phyloP scores from a whole-genome alignment of 2,329 filamentous ascomycete species.

The Xylaria sp. region DNA sequence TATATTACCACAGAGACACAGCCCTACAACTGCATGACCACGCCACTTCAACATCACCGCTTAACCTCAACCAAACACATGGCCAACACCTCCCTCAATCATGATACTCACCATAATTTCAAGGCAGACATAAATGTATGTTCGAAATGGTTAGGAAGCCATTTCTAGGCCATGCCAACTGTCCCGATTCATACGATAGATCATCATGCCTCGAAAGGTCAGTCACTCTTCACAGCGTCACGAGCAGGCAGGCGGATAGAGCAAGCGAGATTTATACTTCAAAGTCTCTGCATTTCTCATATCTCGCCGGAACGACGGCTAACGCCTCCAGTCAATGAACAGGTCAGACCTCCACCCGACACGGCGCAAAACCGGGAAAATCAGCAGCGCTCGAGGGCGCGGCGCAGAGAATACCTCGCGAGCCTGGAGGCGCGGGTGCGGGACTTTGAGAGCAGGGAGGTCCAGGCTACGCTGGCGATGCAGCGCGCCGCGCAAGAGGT shows the following conservation, averaged over 20 bases:
- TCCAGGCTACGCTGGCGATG: slow-evolving; percentile 63
- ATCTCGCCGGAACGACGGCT: too few relatives aligned
- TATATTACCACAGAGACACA: background rate
- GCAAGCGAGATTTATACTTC: background rate
- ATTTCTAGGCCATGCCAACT: background rate
- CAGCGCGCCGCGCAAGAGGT: slow-evolving; percentile 63
- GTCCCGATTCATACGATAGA: background rate
- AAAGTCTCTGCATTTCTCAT: background rate
- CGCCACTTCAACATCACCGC: slow-evolving; percentile 2
- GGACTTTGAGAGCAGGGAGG: slow-evolving; percentile 59
- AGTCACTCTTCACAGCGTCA: background rate
- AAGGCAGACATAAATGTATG: background rate
- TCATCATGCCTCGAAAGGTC: slow-evolving; percentile 34
- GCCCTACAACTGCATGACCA: background rate
- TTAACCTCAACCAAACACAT: background rate
- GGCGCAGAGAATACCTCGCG: slow-evolving; percentile 61
- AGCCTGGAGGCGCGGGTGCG: slow-evolving; percentile 58
- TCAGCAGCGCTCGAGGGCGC: slow-evolving; percentile 63
- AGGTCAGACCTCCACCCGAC: slow-evolving; percentile 40
- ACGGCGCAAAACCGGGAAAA: slow-evolving; percentile 55
- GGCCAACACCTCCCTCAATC: background rate
- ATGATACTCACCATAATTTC: background rate
- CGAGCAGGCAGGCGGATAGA: background rate
- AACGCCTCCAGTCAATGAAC: background rate
- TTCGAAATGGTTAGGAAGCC: background rate